Evolutionary conservation across 2,329 filamentous ascomycete species (phyloP), one percentile per base, ranked within the genome.

Genomic region (Venturia aucupariae): DNA sequence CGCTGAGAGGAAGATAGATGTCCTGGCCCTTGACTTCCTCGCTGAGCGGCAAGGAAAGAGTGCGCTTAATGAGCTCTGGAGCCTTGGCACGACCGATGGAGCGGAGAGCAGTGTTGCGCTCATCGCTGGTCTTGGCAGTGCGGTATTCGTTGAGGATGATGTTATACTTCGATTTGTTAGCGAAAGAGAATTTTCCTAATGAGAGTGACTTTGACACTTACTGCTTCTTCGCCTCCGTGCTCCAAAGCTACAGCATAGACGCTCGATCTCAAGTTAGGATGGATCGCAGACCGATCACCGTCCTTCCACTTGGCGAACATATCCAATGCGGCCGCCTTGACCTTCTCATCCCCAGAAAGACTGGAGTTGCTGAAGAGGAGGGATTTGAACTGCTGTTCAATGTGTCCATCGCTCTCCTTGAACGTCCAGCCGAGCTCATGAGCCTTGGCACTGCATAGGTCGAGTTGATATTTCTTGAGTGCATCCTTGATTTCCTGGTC

Each of bases 381-480:
- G 17, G 86, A 87, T 81, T 97, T 97, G 83, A 96, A 95, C 74
- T 97, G 92, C 75, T 96, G 92, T 74, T 92, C 83, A 69, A 97
- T 87, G 73, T 97, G 92, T 61, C 89, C 90, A 70, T 97, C 93
- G 3, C 82, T 83, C 32, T 92, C 89, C 35, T 85, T 88, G 77
- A 97, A 96, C 17, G 85, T 79, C 93, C 93, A 97, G 66, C 93
- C 93, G 55, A 95, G 78, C 72, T 92, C 84, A 74, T 97, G 92
- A 0, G 92, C 88, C 76, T 92, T 93, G 69, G 84, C 80, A 71
- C 86, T 87, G 66, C 90, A 84, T 27, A 97, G 82, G 13, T 90
- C 84, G 67, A 87, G 84, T 74, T 95, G 88, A 82, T 97, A 96
- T 17, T 85, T 82, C 78, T 92, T 90, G 54, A 97, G 81, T 5